phyloP scores from a whole-genome alignment of 2,329 filamentous ascomycete genomes.

The Pyricularia grisea region DNA sequence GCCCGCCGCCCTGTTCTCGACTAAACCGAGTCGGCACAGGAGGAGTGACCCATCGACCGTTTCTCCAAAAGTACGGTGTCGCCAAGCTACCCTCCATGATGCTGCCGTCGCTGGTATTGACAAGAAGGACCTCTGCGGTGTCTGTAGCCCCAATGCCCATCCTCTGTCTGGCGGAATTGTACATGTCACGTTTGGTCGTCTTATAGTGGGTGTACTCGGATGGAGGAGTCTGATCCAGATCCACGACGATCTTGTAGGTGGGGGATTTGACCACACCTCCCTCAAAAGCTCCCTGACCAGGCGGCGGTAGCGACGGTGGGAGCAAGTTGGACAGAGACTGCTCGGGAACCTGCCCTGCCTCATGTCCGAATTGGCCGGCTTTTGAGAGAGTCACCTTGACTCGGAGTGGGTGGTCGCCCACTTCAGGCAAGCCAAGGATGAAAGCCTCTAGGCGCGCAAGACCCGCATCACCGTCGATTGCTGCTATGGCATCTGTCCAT shows the following conservation, averaged over 20 bases:
- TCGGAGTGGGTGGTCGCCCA: slow-evolving; percentile 28
- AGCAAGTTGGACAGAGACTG: slow-evolving; percentile 44
- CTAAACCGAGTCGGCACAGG: slow-evolving; percentile 37
- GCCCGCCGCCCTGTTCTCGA: slow-evolving; percentile 56
- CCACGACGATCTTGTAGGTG: slow-evolving; percentile 34
- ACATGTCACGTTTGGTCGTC: slow-evolving; percentile 65
- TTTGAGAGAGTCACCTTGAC: slow-evolving; percentile 45
- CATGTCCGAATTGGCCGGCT: slow-evolving; percentile 36
- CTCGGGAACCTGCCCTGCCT: slow-evolving; percentile 24
- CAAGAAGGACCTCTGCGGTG: slow-evolving; percentile 60
- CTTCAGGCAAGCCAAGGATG: slow-evolving; percentile 17
- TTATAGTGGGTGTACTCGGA: slow-evolving; percentile 76
- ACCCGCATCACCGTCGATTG: slow-evolving; percentile 35
- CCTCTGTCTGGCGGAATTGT: slow-evolving; percentile 59
- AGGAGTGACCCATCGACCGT: slow-evolving; percentile 72
- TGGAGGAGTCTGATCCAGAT: slow-evolving; percentile 26
- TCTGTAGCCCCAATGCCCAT: slow-evolving; percentile 33
- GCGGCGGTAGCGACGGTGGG: slow-evolving; percentile 43
- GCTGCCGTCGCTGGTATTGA: slow-evolving; percentile 48
- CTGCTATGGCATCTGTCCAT: slow-evolving; percentile 37
- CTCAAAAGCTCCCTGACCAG: slow-evolving; percentile 16
- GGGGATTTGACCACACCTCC: slow-evolving; percentile 12
- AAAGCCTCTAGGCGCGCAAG: slow-evolving; percentile 30
- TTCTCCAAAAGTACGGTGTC: slow-evolving; percentile 71
- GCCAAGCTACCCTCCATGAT: slow-evolving; percentile 83